A percentile compares a stretch with the other conserved stretches of the same genome.
These are phyloP conservation scores for Microbotryum lychnidis-dioicae DNA, from an alignment of 1,284 basidiomycete genomes.

Conservation along the genomic window DNA sequence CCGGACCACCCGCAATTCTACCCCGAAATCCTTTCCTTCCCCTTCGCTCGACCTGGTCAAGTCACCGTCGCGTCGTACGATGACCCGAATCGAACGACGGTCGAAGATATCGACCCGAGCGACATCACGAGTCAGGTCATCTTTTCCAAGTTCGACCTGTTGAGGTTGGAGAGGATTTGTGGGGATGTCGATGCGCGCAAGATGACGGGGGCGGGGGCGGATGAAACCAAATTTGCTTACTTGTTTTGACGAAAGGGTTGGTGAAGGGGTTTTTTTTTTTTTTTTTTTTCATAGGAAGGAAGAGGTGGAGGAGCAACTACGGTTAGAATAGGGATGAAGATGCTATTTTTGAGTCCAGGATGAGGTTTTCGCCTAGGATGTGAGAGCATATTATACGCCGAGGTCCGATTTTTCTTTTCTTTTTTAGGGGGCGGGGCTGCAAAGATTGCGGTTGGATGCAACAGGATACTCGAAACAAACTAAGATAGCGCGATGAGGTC, in stretches of 20 bases:
- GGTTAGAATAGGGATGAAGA: too few relatives aligned
- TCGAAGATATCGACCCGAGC: slow-evolving; percentile 49
- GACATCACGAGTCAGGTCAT: slow-evolving; percentile 70
- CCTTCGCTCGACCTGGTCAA: slow-evolving; percentile 53
- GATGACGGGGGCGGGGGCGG: slow-evolving; percentile 17
- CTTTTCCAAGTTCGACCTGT: slow-evolving; percentile 80
- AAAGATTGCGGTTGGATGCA: too few relatives aligned
- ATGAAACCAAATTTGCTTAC: slow-evolving; percentile 25
- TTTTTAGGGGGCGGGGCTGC: too few relatives aligned
- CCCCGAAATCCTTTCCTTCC: slow-evolving; percentile 73
- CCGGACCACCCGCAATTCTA: slow-evolving; percentile 88
- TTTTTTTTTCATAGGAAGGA: too few relatives aligned
- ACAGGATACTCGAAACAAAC: too few relatives aligned
- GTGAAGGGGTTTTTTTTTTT: too few relatives aligned
- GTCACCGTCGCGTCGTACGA: slow-evolving; percentile 39
- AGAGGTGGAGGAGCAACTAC: too few relatives aligned
- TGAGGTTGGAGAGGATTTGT: slow-evolving; percentile 49
- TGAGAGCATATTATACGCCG: too few relatives aligned
- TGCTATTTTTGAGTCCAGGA: too few relatives aligned
- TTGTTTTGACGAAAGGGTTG: slow-evolving; percentile 1
- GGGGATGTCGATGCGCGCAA: slow-evolving; percentile 22
- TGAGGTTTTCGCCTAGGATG: too few relatives aligned
- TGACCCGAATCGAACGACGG: slow-evolving; percentile 15
- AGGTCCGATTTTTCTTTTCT: too few relatives aligned
- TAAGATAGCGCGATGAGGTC: too few relatives aligned